A percentile compares a stretch with the other conserved stretches of the same genome.
These are phyloP conservation scores for Colletotrichum australisinense DNA, from an alignment of 2,329 filamentous ascomycete genomes.

Conservation along the genomic window DNA sequence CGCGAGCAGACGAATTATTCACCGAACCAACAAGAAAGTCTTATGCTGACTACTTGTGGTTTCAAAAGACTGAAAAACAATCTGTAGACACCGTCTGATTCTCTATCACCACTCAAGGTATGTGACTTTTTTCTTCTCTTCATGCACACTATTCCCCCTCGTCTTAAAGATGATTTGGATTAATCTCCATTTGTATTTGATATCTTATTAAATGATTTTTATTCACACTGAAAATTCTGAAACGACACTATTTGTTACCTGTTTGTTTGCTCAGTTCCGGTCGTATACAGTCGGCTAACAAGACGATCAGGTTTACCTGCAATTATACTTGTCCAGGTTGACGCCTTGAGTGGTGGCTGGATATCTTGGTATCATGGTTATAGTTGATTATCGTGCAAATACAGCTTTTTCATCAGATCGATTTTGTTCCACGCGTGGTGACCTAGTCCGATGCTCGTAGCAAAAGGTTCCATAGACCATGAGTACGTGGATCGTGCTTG, in stretches of 20 bases:
- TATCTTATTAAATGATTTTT: slow-evolving; percentile 32
- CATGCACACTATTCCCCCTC: not conserved
- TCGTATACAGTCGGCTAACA: not conserved
- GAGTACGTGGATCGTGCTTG: not conserved
- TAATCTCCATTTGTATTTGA: slow-evolving; percentile 24
- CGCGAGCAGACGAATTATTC: not conserved
- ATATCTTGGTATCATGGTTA: not conserved
- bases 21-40: not conserved
- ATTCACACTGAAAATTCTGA: slow-evolving; percentile 34
- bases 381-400: not conserved
- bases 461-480: not conserved
- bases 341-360: not conserved
- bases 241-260: not conserved
- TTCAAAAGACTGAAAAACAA: not conserved
- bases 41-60: not conserved
- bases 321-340: not conserved
- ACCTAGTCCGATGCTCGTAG: not conserved
- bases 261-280: not conserved
- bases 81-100: not conserved
- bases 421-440: not conserved
- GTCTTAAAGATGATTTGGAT: slow-evolving; percentile 27
- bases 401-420: not conserved
- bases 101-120: slow-evolving; percentile 1
- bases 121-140: not conserved
- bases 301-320: not conserved